Evolutionary conservation across 345 rosid species (phyloP), one percentile per base, ranked within the genome.

Genomic region (Raphanus sativus): DNA sequence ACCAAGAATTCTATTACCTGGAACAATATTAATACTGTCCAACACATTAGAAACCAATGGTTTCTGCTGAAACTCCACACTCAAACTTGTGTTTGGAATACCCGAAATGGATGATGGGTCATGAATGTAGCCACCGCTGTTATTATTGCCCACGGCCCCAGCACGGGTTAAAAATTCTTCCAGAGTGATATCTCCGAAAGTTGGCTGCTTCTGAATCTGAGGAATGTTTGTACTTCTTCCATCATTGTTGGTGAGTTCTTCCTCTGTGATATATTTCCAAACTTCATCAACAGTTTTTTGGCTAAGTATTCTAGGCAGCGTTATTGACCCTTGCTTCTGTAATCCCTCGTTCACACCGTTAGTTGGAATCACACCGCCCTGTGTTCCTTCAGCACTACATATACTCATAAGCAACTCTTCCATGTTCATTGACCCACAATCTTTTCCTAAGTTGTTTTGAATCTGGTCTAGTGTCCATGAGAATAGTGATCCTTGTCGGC

Each of bases 351-450:
- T 30, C 12, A 2, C 3, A 6, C 67, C 67, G 38, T 63, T 63
- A 63, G 45, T 33, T 63, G 67, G 40, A 33, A 34, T 48, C 28
- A 63, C 70, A 54, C 61, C 83, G 54, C 64, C 83, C 67, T 89
- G 90, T 8, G 81, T 84, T 81, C 84, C 90, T 78, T 89, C 90
- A n/a, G 88, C 86, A 71, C 52, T 90, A 88, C 77, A 84, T 75
- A 87, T 83, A 70, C 67, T 86, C 80, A 82, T 87, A 16, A 89
- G 78, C 80, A 90, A 60, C 65, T 86, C 98, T 71, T 90, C 94
- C 92, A 90, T 84, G 81, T 94, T 91, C 94, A 91, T 89, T 56
- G 94, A 89, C 63, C 93, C 96, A 81, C 84, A 91, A 60, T 91
- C 90, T 79, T 84, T 88, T 1, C 89, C 93, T 75, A 91, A 68